Evolutionary conservation across 2,329 filamentous ascomycete species (phyloP), one percentile per base, ranked within the genome.

Genomic region (Arachnomyces sp.): DNA sequence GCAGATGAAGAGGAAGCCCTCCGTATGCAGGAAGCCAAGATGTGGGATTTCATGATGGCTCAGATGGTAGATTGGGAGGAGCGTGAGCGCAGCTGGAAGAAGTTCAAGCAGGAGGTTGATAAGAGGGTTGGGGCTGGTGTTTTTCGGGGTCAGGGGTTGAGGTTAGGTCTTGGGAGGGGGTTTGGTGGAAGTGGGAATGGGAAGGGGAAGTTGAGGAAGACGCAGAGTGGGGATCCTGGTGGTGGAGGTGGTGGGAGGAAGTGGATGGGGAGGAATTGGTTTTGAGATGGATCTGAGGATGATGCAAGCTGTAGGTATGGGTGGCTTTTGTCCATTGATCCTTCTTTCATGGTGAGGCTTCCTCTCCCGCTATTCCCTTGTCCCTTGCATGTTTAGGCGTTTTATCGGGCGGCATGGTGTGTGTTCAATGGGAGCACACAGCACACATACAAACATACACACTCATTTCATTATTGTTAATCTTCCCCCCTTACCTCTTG

Each of bases 31-130:
- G 63, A 66, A 48, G 53, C 52, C 7, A 53, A 56, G 37, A 52
- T 49, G n/a, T 66, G 63, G 63, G 63, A 64, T 28, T 66, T 63
- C 40, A 63, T 65, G 60, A 30, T 59, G 1, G 53, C 50, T 0
- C 65, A 68, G 49, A 67, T 69, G 64, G 49, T 46, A 17, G 64
- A 67, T 45, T 67, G 64, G 64, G 60, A 65, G 25, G 57, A 58
- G 43, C 45, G 60, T 17, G 53, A 60, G 42, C 52, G 51, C 43
- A 55, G 49, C 37, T 63, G 59, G 59, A 53, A 50, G 46, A 55
- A 48, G 34, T 63, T 58, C 41, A 47, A 54, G 35, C 46, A 52
- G n/a, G 52, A 54, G 8, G 42, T 56, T 14, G 55, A 51, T 28
- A 51, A 49, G 41, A 40, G 34, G n/a, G 46, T 49, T 31, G 34